Evolutionary conservation across 768 basidiomycete species (phyloP).

Genomic region (Tylopilus sp.): DNA sequence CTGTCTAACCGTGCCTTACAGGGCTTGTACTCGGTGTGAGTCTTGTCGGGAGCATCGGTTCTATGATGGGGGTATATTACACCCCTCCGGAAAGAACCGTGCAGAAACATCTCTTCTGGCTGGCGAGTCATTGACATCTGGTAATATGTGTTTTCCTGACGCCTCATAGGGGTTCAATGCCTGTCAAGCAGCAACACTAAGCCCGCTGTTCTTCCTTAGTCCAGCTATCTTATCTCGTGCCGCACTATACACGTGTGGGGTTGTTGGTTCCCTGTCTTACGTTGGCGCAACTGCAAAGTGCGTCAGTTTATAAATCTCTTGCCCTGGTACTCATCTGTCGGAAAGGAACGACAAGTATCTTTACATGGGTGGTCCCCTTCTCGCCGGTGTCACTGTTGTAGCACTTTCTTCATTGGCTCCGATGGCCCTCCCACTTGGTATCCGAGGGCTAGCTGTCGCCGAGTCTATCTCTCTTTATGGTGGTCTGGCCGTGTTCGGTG

Average conservation of each 20-base stretch:
- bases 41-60: slow-evolving; percentile 74
- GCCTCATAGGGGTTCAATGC: slow-evolving; percentile 69
- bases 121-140: slow-evolving; percentile 42
- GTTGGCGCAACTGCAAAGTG: slow-evolving; percentile 85
- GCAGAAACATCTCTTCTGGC: slow-evolving; percentile 80
- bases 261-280: slow-evolving; percentile 83
- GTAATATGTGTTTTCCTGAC: not conserved
- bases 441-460: slow-evolving; percentile 70
- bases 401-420: slow-evolving; percentile 85
- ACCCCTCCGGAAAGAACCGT: slow-evolving; percentile 74
- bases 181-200: slow-evolving; percentile 82
- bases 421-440: slow-evolving; percentile 81
- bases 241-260: slow-evolving; percentile 82
- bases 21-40: slow-evolving; percentile 83
- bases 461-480: slow-evolving; percentile 84
- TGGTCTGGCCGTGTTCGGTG: slow-evolving; percentile 83
- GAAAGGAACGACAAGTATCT: slow-evolving; percentile 74
- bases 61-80: slow-evolving; percentile 80
- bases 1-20: slow-evolving; percentile 22
- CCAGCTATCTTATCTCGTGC: slow-evolving; percentile 85
- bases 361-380: slow-evolving; percentile 81
- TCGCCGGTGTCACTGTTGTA: slow-evolving; percentile 87
- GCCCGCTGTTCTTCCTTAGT: slow-evolving; percentile 84
- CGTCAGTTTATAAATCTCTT: slow-evolving; percentile 11
- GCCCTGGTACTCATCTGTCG: not conserved